These are phyloP conservation scores for Barbarea vulgaris DNA, from an alignment of 345 rosid species.

Conservation along the genomic window DNA sequence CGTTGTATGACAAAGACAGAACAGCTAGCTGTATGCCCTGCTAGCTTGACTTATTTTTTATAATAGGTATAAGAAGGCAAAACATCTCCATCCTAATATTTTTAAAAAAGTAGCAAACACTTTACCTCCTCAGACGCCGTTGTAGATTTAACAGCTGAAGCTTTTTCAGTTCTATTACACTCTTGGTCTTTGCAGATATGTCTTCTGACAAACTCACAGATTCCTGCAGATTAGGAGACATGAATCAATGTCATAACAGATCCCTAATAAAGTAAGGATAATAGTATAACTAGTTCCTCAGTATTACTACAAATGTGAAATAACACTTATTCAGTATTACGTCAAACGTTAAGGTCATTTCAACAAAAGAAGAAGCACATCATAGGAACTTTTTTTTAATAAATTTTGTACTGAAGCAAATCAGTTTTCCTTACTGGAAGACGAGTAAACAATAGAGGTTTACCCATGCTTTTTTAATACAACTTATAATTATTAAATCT, in stretches of 20 bases:
- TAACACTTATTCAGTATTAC: neutral
- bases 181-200: slow-evolving; percentile 84
- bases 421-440: neutral
- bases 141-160: slow-evolving; percentile 82
- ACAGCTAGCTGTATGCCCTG: neutral
- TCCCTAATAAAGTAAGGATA: neutral
- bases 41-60: neutral
- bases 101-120: slow-evolving; percentile 16
- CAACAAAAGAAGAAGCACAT: neutral
- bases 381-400: neutral
- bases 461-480: neutral
- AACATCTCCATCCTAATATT: neutral
- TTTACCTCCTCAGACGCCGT: slow-evolving; percentile 75
- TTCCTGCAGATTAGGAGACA: slow-evolving; percentile 48
- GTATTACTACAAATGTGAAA: neutral
- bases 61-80: neutral
- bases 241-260: neutral
- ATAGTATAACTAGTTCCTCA: neutral
- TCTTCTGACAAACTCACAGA: slow-evolving; percentile 82
- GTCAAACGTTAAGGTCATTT: slow-evolving; percentile 2
- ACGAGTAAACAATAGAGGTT: neutral
- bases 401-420: neutral
- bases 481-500: neutral
- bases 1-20: neutral
- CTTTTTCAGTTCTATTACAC: slow-evolving; percentile 91